Base-by-base conservation (phyloP, 805 yeast genomes). In the Hanseniaspora singularis region DNA sequence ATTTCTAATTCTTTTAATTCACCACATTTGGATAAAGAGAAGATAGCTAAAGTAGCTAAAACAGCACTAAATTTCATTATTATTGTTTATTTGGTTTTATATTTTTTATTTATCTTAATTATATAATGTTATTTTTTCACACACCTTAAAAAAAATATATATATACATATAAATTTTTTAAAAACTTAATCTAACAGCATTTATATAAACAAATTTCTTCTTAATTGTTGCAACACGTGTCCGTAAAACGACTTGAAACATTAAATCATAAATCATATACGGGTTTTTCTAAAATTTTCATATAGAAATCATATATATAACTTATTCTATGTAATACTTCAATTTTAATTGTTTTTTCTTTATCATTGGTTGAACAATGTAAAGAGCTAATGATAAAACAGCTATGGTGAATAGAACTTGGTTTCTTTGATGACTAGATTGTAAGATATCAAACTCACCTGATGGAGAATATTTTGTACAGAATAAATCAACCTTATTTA, bases 401-500 rank as follows among this genome's bases (percentile, higher is more conserved):
- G 63, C 61, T 2, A 88, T 70, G 1, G 95, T 83, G 5, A 68
- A 51, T 6, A 81, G 39, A 37, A 89, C 70, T 53, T 77, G 79
- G 12, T 66, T 57, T 56, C 76, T 81, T 54, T 80, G 85, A 58
- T 92, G 92, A 43, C 70, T 68, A 26, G 70, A 64, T 22, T 78
- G 73, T 59, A 89, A 69, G 42, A 75, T 68, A 63, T 89, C 98
- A 63, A 84, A 88, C 33, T 85, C 83, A 36, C 74, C 74, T 0
- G 96, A 84, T 0, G 97, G 96, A 42, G 81, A 73, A 15, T 82
- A 70, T 49, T 76, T 69, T 0, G 94, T 79, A 57, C 88, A 83
- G 64, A 83, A 88, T 6, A 81, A 60, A 57, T 85, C 94, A n/a
- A 69, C 62, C n/a, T 28, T 28, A 16, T 81, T 84, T 38, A 76